These are phyloP conservation scores for Mycosphaerelloides madeirae DNA, from an alignment of 2,329 filamentous ascomycete species.

Conservation along the genomic window DNA sequence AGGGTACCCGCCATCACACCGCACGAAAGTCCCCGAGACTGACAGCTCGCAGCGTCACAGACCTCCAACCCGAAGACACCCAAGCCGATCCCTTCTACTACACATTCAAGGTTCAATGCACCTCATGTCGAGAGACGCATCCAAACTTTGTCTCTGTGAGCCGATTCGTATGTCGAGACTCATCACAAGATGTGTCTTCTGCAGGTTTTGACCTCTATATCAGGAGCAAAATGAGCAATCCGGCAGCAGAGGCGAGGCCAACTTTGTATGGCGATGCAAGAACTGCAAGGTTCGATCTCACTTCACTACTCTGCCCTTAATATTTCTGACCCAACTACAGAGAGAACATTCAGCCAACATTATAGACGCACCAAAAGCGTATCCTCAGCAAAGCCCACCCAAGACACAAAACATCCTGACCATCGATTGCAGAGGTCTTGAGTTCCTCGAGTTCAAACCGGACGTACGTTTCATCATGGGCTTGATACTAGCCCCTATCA, in stretches of 20 bases:
- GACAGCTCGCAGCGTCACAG: constrained; percentile 65
- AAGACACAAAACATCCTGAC: constrained; percentile 77
- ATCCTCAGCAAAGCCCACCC: constrained; percentile 65
- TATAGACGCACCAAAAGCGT: constrained; percentile 66
- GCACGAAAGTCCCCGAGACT: background rate
- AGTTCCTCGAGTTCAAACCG: constrained; percentile 84
- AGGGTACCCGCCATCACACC: constrained; percentile 49
- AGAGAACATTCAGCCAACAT: constrained; percentile 83
- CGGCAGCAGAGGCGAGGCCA: constrained; percentile 89
- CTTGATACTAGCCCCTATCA: no score
- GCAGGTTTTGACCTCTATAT: background rate
- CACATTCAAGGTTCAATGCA: constrained; percentile 97
- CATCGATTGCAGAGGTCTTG: constrained; percentile 89
- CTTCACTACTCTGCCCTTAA: background rate
- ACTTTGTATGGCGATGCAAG: constrained; percentile 99
- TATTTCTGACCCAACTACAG: constrained; percentile 39
- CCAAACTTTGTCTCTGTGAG: constrained; percentile 80
- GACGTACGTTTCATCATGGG: constrained; percentile 59
- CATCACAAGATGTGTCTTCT: background rate
- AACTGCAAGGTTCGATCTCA: constrained; percentile 72
- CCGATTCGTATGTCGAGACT: constrained; percentile 67
- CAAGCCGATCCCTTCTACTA: constrained; percentile 85
- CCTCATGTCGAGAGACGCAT: constrained; percentile 89
- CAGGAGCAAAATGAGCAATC: constrained; percentile 88
- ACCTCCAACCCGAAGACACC: constrained; percentile 79